Evolutionary conservation across 495 filamentous ascomycete species (phyloP), one percentile per base, ranked within the genome.

Genomic region (Penicillium bialowiezense): DNA sequence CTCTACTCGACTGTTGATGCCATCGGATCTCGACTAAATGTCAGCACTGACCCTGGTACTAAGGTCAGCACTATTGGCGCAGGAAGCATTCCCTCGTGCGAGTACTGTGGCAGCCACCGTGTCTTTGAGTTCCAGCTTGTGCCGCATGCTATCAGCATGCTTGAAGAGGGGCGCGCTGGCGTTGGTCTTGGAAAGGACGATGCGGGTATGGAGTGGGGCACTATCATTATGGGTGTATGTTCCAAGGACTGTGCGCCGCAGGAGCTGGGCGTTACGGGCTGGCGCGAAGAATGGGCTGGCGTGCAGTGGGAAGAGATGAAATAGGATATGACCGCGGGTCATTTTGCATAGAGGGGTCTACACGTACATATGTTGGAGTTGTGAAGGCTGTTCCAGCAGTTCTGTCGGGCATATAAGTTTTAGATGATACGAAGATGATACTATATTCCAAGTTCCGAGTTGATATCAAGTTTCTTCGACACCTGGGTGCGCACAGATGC

Each of bases 141-240:
- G 58, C 88, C 91, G 44, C 89, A 95, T 65, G 88, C 90, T 3
- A 98, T 98, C 66, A 82, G 78, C 28, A 85, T 93, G 71, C 72
- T 98, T 33, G 93, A 98, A 71, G 85, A 78, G 6, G 89, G 89
- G 14, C 84, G 90, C 48, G 72, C 80, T 52, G 80, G 82, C 10
- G 62, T 96, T 44, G 71, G 70, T 1, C 60, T 76, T 33, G 72
- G 70, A 0, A 67, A 73, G 46, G 65, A 67, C 32, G 73, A 76
- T 52, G 90, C 92, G 32, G 93, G 95, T 0, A 97, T 99, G 93
- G 93, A 99, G 57, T 99, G 93, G 93, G 95, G 95, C 0, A 96
- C 88, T 12, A 77, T 99, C n/a, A 81, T 97, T 36, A 64, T 97
- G n/a, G 89, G 82, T 0, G 90, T 95, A 17, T 99, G 93, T 67